These are phyloP conservation scores for Heracleum sosnowskyi DNA, from an alignment of 129 eudicot species.

Conservation along the genomic window DNA sequence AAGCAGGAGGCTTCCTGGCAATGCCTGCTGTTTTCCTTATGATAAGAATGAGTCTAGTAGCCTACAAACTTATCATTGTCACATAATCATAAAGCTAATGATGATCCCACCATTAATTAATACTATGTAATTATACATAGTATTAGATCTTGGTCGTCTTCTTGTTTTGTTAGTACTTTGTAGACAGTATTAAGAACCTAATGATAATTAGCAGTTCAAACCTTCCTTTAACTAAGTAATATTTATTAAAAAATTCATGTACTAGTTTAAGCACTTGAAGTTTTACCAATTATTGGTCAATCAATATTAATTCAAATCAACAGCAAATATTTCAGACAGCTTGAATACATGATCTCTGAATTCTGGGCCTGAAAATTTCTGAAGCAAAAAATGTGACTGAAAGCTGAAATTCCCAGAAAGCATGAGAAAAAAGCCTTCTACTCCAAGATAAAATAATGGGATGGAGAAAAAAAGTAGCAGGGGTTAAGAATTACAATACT, in stretches of 20 bases:
- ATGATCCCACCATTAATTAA: background rate
- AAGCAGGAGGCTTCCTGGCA: background rate
- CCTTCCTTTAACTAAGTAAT: no score
- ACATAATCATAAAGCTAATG: background rate
- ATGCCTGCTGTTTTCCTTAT: background rate
- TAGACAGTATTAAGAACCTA: background rate
- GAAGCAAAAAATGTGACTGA: background rate
- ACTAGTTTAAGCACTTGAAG: background rate
- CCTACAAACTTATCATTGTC: background rate
- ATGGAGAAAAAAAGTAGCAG: background rate
- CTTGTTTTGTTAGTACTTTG: background rate
- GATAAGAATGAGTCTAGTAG: background rate
- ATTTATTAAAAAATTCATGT: no score
- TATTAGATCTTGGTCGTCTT: background rate
- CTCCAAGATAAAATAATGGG: slow-evolving; percentile 8
- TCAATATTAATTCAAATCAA: background rate
- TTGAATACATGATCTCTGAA: background rate
- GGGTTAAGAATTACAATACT: background rate
- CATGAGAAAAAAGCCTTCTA: background rate
- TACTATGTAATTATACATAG: no score
- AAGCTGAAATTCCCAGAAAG: background rate
- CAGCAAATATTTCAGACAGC: background rate
- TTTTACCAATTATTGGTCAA: background rate
- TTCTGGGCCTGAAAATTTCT: background rate
- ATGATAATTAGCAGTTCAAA: no score